These are phyloP conservation scores for Aspergillus sp. DNA, from an alignment of 2,329 filamentous ascomycete species.

Conservation along the genomic window DNA sequence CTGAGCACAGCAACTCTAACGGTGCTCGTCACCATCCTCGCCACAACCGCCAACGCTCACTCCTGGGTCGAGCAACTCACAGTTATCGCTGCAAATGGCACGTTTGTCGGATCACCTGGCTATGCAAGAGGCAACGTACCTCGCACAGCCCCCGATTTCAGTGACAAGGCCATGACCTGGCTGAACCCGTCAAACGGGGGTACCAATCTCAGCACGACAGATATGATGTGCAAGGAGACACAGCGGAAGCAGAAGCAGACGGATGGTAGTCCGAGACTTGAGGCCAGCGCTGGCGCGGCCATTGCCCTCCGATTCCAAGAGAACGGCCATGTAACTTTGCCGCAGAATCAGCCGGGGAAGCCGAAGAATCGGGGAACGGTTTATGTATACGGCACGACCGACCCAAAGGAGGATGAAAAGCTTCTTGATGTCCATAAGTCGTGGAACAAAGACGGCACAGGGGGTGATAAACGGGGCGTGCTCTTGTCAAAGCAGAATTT, in stretches of 20 bases:
- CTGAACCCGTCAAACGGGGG: slow-evolving; percentile 56
- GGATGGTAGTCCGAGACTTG: slow-evolving; percentile 58
- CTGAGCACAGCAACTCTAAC: neutral
- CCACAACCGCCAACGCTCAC: slow-evolving; percentile 50
- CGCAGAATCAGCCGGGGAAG: slow-evolving; percentile 53
- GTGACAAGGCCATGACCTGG: slow-evolving; percentile 56
- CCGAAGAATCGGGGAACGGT: slow-evolving; percentile 65
- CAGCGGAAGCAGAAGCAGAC: slow-evolving; percentile 60
- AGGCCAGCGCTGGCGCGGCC: slow-evolving; percentile 55
- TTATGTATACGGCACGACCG: slow-evolving; percentile 66
- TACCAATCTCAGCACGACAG: slow-evolving; percentile 45
- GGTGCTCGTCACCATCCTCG: slow-evolving; percentile 21
- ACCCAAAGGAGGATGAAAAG: slow-evolving; percentile 56
- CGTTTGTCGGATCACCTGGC: slow-evolving; percentile 65
- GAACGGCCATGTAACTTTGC: slow-evolving; percentile 69
- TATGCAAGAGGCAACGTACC: slow-evolving; percentile 68
- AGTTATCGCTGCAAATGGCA: slow-evolving; percentile 68
- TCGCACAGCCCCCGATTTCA: slow-evolving; percentile 53
- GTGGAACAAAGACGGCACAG: slow-evolving; percentile 77
- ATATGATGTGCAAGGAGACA: slow-evolving; percentile 59
- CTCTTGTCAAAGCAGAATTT: slow-evolving; percentile 75
- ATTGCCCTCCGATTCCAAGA: slow-evolving; percentile 67
- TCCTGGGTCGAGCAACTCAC: slow-evolving; percentile 77
- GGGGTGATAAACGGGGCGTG: slow-evolving; percentile 71
- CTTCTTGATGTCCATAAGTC: slow-evolving; percentile 61